Conservation (phyloP, 495 filamentous ascomycete genomes). For the Penicillium salamii region DNA sequence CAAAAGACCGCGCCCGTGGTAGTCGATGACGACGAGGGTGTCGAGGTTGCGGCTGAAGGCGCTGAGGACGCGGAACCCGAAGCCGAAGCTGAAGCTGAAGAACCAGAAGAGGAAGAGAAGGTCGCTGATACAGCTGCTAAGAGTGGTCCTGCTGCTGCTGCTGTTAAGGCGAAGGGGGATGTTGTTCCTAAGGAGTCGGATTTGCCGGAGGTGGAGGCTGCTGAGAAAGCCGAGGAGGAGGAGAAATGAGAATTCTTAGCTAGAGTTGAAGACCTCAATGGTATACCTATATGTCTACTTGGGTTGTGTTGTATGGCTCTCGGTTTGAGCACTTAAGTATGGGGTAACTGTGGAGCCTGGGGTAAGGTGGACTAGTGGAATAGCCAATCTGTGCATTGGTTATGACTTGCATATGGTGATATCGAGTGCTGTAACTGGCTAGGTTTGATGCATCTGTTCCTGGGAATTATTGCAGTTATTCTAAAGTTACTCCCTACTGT, state of each 20-base stretch:
- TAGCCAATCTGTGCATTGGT: not conserved
- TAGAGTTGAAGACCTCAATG: too few relatives aligned
- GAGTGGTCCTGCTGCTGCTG: constrained; percentile 42
- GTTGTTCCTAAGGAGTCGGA: constrained; percentile 49
- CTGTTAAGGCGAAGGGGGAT: constrained; percentile 41
- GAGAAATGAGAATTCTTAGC: not conserved
- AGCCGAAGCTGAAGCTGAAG: too few relatives aligned
- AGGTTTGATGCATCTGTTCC: not conserved
- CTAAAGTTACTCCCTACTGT: too few relatives aligned
- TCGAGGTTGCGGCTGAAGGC: constrained; percentile 27
- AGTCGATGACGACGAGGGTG: constrained; percentile 22
- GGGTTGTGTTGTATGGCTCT: too few relatives aligned
- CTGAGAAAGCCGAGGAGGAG: constrained; percentile 13
- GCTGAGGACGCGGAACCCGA: constrained; percentile 32
- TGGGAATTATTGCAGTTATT: too few relatives aligned
- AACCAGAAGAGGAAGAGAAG: constrained; percentile 28
- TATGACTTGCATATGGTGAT: not conserved
- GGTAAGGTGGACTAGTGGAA: not conserved
- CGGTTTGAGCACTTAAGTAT: too few relatives aligned
- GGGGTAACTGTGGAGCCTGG: too few relatives aligned
- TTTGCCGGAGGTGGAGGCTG: constrained; percentile 39
- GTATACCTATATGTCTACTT: not conserved
- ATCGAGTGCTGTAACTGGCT: not conserved
- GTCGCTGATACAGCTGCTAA: constrained; percentile 32
- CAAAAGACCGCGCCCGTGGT: constrained; percentile 17